These are phyloP conservation scores for Colletotrichum plurivorum DNA, from an alignment of 2,329 filamentous ascomycete species.

Conservation along the genomic window DNA sequence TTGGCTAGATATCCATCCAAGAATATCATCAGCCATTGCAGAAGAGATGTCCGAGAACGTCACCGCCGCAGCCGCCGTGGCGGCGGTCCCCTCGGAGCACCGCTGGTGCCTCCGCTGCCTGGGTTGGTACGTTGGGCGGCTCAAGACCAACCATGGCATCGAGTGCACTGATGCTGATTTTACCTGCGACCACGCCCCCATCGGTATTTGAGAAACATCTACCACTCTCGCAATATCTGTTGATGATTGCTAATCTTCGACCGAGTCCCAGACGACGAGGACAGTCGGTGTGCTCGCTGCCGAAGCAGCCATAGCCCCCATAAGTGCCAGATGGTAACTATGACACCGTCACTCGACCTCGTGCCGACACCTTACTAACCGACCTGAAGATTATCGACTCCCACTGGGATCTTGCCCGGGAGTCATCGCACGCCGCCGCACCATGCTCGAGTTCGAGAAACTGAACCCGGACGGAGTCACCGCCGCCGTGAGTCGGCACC, in stretches of 20 bases:
- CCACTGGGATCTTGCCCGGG: background rate
- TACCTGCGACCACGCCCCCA: background rate
- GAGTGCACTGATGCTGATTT: background rate
- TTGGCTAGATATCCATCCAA: too few relatives aligned
- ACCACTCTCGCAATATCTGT: background rate
- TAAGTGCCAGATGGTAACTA: background rate
- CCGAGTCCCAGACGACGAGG: background rate
- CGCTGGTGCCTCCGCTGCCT: constrained; percentile 18
- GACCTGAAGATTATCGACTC: constrained; percentile 3
- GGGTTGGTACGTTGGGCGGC: background rate
- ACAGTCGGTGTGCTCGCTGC: background rate
- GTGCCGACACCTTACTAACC: background rate
- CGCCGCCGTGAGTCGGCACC: background rate
- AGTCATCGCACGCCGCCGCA: background rate
- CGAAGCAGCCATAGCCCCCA: too few relatives aligned
- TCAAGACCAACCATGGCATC: background rate
- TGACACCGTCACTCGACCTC: background rate
- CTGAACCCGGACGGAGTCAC: background rate
- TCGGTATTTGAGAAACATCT: background rate
- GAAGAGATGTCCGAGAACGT: background rate
- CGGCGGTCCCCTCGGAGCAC: background rate
- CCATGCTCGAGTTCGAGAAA: background rate
- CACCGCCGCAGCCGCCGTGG: background rate
- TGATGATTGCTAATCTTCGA: background rate
- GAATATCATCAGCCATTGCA: background rate